Percentiles rank a stretch among this genome's conserved stretches.
Conservation (phyloP, 306 rosid species). For the Calophaca sinica region DNA sequence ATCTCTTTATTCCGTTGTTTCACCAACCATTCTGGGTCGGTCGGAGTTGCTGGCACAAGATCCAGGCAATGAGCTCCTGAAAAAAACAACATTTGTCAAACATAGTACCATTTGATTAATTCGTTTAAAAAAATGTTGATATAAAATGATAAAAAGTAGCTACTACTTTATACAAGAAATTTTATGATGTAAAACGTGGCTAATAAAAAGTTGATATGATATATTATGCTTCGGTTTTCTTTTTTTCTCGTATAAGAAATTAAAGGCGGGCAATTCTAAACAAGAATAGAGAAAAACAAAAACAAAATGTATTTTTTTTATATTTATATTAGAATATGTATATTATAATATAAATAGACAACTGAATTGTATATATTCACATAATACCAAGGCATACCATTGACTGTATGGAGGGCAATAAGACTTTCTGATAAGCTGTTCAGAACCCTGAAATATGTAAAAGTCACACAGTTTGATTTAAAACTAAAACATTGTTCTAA, state of each 20-base stretch:
- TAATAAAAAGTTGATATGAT: too few relatives aligned
- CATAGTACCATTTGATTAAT: background rate
- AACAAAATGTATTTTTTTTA: too few relatives aligned
- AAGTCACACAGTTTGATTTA: background rate
- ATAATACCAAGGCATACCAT: background rate
- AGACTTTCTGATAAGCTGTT: background rate
- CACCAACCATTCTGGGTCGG: background rate
- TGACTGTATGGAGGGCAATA: background rate
- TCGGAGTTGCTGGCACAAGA: background rate
- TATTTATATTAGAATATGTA: too few relatives aligned
- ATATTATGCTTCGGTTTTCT: too few relatives aligned
- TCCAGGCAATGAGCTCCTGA: background rate
- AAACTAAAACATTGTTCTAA: too few relatives aligned
- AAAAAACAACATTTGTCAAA: background rate
- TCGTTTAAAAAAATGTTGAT: background rate
- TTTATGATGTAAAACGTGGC: too few relatives aligned
- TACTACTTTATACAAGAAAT: too few relatives aligned
- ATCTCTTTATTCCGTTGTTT: background rate
- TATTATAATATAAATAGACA: too few relatives aligned
- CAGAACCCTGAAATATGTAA: conserved; percentile 1
- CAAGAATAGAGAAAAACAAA: too few relatives aligned
- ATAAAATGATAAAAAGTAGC: too few relatives aligned
- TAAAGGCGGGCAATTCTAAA: too few relatives aligned
- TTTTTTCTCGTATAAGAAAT: too few relatives aligned
- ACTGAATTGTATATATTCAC: background rate